Conservation (phyloP, 352 stramenopile genomes). For the Pythium oligandrum region DNA sequence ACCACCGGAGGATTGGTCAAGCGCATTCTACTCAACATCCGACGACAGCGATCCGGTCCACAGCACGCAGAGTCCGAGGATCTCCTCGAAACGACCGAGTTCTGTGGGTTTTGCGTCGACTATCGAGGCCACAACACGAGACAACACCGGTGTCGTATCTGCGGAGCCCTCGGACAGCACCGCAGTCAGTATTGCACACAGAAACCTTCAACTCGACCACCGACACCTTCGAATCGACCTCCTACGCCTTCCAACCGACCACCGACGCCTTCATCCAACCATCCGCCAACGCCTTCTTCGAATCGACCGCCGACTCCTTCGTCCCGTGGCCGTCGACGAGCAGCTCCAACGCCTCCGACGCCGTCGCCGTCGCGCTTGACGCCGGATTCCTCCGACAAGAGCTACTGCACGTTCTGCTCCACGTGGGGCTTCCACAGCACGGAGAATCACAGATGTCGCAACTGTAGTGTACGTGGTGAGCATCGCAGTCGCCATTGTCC, state of each 20-base stretch:
- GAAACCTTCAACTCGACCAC: not conserved
- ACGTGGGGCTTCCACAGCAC: conserved; percentile 51
- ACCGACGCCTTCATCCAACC: not conserved
- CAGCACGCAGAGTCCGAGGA: too few species aligned
- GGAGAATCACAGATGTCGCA: conserved; percentile 51
- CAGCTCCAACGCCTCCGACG: not conserved
- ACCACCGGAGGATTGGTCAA: conserved; percentile 75
- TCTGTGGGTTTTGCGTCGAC: conserved; percentile 65
- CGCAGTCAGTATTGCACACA: conserved; percentile 53
- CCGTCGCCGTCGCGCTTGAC: conserved; percentile 13
- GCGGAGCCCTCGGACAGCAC: conserved; percentile 45
- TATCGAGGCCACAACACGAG: conserved; percentile 60
- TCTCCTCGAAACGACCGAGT: conserved; percentile 51
- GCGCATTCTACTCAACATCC: conserved; percentile 64
- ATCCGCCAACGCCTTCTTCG: conserved; percentile 4
- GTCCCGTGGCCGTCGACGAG: not conserved
- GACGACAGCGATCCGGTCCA: conserved; percentile 13
- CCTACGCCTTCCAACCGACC: not conserved
- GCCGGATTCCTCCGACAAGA: conserved; percentile 22
- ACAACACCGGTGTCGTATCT: conserved; percentile 66
- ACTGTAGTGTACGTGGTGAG: conserved; percentile 41
- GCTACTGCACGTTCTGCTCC: conserved; percentile 59
- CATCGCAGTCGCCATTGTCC: conserved; percentile 56
- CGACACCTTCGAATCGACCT: too few species aligned
- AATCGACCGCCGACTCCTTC: not conserved